Percentiles rank a stretch among this genome's conserved stretches.
Conservation (phyloP, 1,139 yeast genomes). For the Hyphopichia buzzinii region DNA sequence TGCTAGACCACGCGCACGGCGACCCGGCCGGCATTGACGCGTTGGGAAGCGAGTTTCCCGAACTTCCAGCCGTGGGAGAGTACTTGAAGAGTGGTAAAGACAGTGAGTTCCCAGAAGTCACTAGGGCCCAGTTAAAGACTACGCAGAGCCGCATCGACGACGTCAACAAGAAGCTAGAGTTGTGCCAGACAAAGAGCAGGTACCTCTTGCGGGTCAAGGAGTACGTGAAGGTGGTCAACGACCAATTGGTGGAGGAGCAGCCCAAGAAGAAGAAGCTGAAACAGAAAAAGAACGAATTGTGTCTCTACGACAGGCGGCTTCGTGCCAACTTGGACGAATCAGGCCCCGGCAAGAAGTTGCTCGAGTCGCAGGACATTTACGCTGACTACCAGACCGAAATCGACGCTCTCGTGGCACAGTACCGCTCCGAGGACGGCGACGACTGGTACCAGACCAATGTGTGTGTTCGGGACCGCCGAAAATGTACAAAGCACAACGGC, state of each 20-base stretch:
- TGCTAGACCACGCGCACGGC: neutral
- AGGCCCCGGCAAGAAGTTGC: neutral
- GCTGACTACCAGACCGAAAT: slow-evolving; percentile 17
- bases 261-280: slow-evolving; percentile 13
- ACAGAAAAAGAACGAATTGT: slow-evolving; percentile 29
- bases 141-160: slow-evolving; percentile 21
- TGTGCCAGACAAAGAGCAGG: slow-evolving; percentile 15
- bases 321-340: neutral
- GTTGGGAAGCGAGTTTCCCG: slow-evolving; percentile 39
- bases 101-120: slow-evolving; percentile 26
- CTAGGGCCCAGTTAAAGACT: slow-evolving; percentile 20
- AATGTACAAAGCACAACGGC: slow-evolving; percentile 64
- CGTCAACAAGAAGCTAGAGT: slow-evolving; percentile 18
- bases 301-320: slow-evolving; percentile 26
- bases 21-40: slow-evolving; percentile 16
- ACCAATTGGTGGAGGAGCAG: slow-evolving; percentile 17
- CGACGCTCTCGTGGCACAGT: slow-evolving; percentile 14
- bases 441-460: slow-evolving; percentile 21
- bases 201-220: slow-evolving; percentile 34
- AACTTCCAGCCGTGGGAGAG: slow-evolving; percentile 32
- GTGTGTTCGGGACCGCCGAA: slow-evolving; percentile 63
- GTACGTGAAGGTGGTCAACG: slow-evolving; percentile 36
- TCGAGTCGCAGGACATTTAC: slow-evolving; percentile 7
- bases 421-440: slow-evolving; percentile 14
- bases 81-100: slow-evolving; percentile 16